Evolutionary conservation across 805 yeast species (phyloP).

Genomic region (Candida xiaguanensis): DNA sequence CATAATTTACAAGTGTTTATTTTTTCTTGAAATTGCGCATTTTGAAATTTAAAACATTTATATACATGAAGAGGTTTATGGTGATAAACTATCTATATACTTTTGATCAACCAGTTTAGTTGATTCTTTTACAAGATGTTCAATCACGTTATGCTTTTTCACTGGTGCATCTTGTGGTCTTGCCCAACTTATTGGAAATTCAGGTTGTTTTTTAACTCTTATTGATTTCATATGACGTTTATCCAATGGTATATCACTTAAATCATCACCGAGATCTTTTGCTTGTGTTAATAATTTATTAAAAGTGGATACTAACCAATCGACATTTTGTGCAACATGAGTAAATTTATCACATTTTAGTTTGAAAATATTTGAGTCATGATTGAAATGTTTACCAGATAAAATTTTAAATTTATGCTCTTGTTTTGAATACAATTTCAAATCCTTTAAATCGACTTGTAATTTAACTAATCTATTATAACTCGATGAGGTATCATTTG

Average conservation of each 20-base stretch:
- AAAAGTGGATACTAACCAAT: conserved; percentile 62
- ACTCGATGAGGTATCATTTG: conserved; percentile 69
- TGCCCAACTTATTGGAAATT: conserved; percentile 79
- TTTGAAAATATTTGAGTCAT: conserved; percentile 53
- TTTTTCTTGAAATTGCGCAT: not conserved
- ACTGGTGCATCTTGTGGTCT: conserved; percentile 64
- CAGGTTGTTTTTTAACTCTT: conserved; percentile 26
- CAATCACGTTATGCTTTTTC: conserved; percentile 32
- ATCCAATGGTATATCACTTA: conserved; percentile 79
- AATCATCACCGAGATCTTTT: conserved; percentile 58
- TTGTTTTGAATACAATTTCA: conserved; percentile 49
- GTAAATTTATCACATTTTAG: conserved; percentile 63
- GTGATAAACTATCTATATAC: conserved; percentile 22
- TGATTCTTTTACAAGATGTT: conserved; percentile 29
- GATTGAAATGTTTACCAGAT: conserved; percentile 75
- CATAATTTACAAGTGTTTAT: not conserved
- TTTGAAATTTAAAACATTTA: too few relatives aligned
- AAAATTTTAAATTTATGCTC: conserved; percentile 74
- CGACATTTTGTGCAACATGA: conserved; percentile 84
- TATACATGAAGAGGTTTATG: too few relatives aligned
- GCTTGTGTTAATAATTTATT: conserved; percentile 61
- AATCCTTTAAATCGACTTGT: conserved; percentile 48
- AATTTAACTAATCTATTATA: conserved; percentile 64
- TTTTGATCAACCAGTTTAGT: conserved; percentile 29
- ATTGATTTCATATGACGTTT: conserved; percentile 54